Conservation (phyloP, 2,329 filamentous ascomycete genomes). For the Alternaria sp. region DNA sequence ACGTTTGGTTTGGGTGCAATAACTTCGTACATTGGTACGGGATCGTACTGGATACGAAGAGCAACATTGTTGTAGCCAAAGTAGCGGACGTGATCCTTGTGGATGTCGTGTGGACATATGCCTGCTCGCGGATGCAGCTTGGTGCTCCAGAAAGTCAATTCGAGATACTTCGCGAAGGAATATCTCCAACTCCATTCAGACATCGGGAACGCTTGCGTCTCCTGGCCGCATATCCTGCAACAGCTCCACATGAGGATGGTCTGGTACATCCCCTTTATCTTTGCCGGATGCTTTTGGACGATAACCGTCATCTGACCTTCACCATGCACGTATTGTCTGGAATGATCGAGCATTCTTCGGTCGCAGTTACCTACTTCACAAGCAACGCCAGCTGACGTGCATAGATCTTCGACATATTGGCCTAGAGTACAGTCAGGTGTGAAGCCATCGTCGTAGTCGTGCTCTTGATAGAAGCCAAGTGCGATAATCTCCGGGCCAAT, state of each 20-base stretch:
- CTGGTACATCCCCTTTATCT: constrained; percentile 71
- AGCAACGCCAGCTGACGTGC: constrained; percentile 75
- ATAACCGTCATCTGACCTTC: constrained; percentile 93
- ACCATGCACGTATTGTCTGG: constrained; percentile 96
- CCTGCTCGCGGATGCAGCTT: constrained; percentile 78
- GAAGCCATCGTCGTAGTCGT: constrained; percentile 74
- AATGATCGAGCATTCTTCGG: constrained; percentile 88
- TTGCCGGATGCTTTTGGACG: constrained; percentile 77
- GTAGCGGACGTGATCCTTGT: constrained; percentile 90
- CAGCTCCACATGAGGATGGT: constrained; percentile 98
- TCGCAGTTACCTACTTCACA: constrained; percentile 89
- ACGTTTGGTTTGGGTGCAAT: constrained; percentile 89
- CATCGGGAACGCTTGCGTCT: constrained; percentile 90
- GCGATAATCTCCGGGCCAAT: constrained; percentile 89
- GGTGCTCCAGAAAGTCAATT: constrained; percentile 94
- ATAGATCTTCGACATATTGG: constrained; percentile 93
- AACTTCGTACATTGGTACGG: constrained; percentile 91
- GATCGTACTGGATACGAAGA: constrained; percentile 89
- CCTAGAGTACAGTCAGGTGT: constrained; percentile 90
- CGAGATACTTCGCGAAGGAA: constrained; percentile 98
- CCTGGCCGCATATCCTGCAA: constrained; percentile 89
- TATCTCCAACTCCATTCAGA: constrained; percentile 97
- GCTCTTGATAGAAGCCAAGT: constrained; percentile 92
- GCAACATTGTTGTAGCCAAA: constrained; percentile 89
- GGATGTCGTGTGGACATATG: constrained; percentile 89